These are phyloP conservation scores for Lycium ferocissimum DNA, from an alignment of 257 asterid genomes.

Conservation along the genomic window DNA sequence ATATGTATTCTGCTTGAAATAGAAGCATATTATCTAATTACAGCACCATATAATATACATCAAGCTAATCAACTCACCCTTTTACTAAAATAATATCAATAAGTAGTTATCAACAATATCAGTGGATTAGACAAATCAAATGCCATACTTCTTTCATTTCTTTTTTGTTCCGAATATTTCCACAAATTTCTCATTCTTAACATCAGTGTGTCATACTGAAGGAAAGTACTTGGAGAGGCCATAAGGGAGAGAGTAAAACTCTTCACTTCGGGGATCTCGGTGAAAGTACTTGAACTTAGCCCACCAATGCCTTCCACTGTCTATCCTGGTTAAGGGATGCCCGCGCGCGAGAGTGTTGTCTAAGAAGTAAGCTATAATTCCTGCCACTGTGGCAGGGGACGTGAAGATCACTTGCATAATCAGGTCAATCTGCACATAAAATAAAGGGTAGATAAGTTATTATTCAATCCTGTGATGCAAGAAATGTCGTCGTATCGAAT, in stretches of 20 bases:
- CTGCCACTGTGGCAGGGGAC: slow-evolving; percentile 85
- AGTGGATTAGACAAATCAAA: not conserved
- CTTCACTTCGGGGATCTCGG: slow-evolving; percentile 80
- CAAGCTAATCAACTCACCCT: not conserved
- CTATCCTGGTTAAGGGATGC: slow-evolving; percentile 60
- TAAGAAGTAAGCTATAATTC: slow-evolving; percentile 66
- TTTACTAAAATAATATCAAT: not conserved
- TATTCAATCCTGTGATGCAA: not conserved
- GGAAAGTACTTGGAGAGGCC: slow-evolving; percentile 88
- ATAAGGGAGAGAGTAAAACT: slow-evolving; percentile 79
- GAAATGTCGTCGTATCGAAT: not conserved
- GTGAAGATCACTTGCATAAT: slow-evolving; percentile 77
- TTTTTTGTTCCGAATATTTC: not conserved
- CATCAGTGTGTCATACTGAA: slow-evolving; percentile 48
- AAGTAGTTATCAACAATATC: not conserved
- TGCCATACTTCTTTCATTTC: not conserved
- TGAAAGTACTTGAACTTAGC: slow-evolving; percentile 69
- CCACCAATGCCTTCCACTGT: slow-evolving; percentile 99
- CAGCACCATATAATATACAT: not conserved
- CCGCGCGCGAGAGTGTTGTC: slow-evolving; percentile 76
- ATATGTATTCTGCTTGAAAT: not conserved
- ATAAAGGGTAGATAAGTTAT: not conserved
- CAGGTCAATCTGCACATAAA: slow-evolving; percentile 70
- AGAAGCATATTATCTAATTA: not conserved
- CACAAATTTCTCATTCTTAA: slow-evolving; percentile 18